Conservation (phyloP, 768 basidiomycete genomes). For the Asterophora lycoperdoides region DNA sequence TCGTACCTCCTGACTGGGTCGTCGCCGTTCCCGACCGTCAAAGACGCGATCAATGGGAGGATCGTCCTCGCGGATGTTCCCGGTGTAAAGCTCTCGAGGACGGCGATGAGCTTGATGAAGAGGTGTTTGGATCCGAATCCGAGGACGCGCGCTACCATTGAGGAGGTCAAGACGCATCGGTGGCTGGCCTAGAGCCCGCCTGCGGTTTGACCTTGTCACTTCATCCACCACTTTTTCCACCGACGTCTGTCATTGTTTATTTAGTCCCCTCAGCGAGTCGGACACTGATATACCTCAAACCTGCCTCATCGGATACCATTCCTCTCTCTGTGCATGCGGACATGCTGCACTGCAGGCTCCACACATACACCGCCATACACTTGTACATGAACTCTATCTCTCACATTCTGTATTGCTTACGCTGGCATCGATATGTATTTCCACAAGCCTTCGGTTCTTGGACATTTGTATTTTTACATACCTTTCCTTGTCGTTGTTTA, state of each 20-base stretch:
- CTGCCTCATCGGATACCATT: background rate
- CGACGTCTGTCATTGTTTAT: background rate
- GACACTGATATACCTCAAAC: background rate
- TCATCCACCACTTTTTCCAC: background rate
- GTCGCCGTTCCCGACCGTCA: constrained; percentile 87
- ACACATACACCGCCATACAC: background rate
- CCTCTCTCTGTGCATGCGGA: no score
- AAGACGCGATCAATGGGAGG: constrained; percentile 67
- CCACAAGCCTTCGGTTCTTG: no score
- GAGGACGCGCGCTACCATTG: constrained; percentile 71
- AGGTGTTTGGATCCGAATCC: constrained; percentile 86
- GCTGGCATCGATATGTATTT: constrained; percentile 7
- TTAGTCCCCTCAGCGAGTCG: no score
- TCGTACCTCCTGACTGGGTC: constrained; percentile 91
- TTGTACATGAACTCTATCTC: constrained; percentile 1
- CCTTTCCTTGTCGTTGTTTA: background rate
- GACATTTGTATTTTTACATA: background rate
- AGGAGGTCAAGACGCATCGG: constrained; percentile 75
- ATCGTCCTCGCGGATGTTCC: constrained; percentile 47
- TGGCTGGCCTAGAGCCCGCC: constrained; percentile 51
- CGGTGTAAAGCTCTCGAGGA: constrained; percentile 36
- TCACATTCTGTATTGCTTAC: background rate
- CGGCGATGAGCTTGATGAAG: constrained; percentile 59
- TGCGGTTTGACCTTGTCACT: no score
- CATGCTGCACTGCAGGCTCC: background rate